Percentiles rank a stretch among this genome's conserved stretches.
Evolutionary conservation across 164 flowering plant genomes (phyloP).

Genomic region (Chloranthus sessilifolius): DNA sequence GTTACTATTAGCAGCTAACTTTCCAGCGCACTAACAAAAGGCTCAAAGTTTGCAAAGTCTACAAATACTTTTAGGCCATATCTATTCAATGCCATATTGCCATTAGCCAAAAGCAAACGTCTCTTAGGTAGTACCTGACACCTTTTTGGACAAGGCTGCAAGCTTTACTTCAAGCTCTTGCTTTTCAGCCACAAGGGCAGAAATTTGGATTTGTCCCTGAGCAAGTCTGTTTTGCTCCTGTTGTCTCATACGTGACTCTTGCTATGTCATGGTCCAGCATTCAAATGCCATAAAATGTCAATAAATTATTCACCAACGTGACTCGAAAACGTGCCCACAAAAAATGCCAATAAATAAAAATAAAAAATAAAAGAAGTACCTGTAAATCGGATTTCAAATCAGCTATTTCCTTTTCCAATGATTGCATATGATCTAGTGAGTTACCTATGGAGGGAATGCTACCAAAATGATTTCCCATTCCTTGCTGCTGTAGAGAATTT

Average conservation of each 20-base stretch:
- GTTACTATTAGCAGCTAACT: too few species aligned
- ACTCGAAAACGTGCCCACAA: background rate
- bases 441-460: conserved; percentile 37
- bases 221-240: conserved; percentile 58
- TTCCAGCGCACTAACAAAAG: too few species aligned
- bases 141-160: conserved; percentile 30
- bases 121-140: conserved; percentile 42
- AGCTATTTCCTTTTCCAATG: conserved; percentile 71
- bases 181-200: conserved; percentile 61
- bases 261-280: conserved; percentile 29
- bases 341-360: background rate
- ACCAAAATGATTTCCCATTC: conserved; percentile 38
- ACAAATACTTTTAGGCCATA: background rate
- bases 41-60: too few species aligned
- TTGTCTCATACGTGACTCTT: conserved; percentile 61
- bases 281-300: conserved; percentile 5
- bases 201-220: conserved; percentile 55
- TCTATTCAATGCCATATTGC: background rate
- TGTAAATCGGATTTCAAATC: conserved; percentile 58
- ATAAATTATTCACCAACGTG: background rate
- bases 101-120: background rate
- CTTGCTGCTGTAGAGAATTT: conserved; percentile 75
- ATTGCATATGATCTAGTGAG: conserved; percentile 49
- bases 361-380: conserved; percentile 27
- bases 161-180: conserved; percentile 65